A percentile compares a stretch with the other conserved stretches of the same genome.
Conservation (phyloP, 495 filamentous ascomycete species). For the Penicillium mononematosum region DNA sequence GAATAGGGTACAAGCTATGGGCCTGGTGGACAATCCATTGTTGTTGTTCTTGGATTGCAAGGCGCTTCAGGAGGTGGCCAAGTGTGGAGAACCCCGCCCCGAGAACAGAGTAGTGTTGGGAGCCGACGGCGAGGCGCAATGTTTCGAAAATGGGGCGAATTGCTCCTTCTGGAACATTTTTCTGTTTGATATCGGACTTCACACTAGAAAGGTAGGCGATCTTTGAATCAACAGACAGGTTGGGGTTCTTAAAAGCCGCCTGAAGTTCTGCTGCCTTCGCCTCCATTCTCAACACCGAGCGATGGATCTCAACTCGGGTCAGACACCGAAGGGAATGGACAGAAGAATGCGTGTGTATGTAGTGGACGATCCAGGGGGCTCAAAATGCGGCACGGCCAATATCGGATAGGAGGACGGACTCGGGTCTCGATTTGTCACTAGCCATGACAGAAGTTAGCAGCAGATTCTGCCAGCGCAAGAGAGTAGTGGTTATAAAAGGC, state of each 20-base stretch:
- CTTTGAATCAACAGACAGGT: conserved; percentile 67
- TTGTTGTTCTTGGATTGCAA: conserved; percentile 77
- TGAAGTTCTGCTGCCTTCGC: conserved; percentile 56
- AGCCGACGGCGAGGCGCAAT: conserved; percentile 62
- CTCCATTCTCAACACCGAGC: conserved; percentile 37
- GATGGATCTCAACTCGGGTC: conserved; percentile 12
- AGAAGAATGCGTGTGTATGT: conserved; percentile 7
- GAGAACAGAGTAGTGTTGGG: conserved; percentile 67
- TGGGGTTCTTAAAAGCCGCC: conserved; percentile 62
- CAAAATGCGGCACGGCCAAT: not conserved
- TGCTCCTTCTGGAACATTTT: conserved; percentile 73
- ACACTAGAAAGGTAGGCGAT: conserved; percentile 65
- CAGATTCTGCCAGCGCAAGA: not conserved
- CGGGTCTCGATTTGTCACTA: conserved; percentile 1
- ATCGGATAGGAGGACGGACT: conserved; percentile 2
- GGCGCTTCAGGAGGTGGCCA: conserved; percentile 77
- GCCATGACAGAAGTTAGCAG: not conserved
- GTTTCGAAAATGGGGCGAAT: conserved; percentile 72
- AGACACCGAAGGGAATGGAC: conserved; percentile 22
- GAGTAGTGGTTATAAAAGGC: not conserved
- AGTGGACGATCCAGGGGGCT: conserved; percentile 10
- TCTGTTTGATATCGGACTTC: conserved; percentile 87
- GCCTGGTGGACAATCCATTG: conserved; percentile 62
- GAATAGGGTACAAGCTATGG: conserved; percentile 62
- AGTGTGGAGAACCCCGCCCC: conserved; percentile 80